Conservation (phyloP, 768 basidiomycete species). For the Lepiota venenata region DNA sequence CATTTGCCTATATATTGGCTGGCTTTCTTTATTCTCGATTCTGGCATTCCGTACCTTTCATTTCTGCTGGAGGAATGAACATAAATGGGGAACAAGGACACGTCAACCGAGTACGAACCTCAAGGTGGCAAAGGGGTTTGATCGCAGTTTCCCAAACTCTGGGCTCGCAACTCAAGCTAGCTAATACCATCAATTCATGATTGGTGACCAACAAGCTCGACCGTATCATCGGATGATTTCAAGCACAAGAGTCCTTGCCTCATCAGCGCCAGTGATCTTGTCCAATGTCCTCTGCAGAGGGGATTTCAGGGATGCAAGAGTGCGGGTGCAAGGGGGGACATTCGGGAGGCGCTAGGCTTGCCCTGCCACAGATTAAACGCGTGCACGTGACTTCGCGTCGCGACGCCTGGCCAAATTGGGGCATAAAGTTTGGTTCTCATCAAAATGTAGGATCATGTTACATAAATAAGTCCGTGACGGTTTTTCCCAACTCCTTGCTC, state of each 20-base stretch:
- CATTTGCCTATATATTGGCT: too few species aligned
- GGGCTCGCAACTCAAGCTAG: neutral
- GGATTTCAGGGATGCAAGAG: neutral
- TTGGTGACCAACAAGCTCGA: neutral
- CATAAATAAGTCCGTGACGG: conserved; percentile 14
- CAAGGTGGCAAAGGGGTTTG: neutral
- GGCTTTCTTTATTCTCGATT: neutral
- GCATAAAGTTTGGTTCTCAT: conserved; percentile 5
- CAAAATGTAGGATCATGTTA: conserved; percentile 8
- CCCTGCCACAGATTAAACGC: neutral
- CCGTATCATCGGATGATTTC: neutral
- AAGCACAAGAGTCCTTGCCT: neutral
- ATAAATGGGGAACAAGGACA: neutral
- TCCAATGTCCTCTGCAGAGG: neutral
- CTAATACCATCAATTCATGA: conserved; percentile 2
- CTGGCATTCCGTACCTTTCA: neutral
- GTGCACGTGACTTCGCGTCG: conserved; percentile 4
- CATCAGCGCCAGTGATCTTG: neutral
- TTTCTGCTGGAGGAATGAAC: neutral
- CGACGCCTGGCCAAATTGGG: neutral
- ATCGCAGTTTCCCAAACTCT: neutral
- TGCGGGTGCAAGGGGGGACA: neutral
- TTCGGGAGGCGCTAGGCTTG: neutral
- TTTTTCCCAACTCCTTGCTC: conserved; percentile 11
- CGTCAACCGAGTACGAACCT: neutral